Percentiles rank a stretch among this genome's conserved stretches.
phyloP scores from a whole-genome alignment of 306 rosid species.

The Oxytropis ochrocephala region DNA sequence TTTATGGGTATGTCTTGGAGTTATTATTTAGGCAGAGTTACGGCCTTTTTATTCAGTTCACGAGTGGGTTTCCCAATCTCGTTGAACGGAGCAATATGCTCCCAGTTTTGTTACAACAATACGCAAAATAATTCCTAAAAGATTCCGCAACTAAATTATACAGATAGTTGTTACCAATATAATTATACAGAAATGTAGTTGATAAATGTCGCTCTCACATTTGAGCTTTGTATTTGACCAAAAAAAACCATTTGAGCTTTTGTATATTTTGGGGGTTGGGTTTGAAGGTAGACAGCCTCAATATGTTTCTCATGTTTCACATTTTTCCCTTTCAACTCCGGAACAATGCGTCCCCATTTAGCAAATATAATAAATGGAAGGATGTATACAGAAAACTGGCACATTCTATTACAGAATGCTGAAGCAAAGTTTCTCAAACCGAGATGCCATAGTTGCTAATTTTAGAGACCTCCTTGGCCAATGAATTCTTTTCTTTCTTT shows the following conservation, averaged over 20 bases:
- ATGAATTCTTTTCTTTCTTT: constrained; percentile 55
- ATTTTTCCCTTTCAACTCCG: not conserved
- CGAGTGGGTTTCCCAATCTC: not conserved
- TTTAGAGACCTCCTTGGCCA: constrained; percentile 70
- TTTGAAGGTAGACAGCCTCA: not conserved
- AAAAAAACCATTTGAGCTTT: not conserved
- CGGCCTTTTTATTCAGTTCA: not conserved
- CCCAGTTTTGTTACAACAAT: not conserved
- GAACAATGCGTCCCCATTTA: not conserved
- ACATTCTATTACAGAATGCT: constrained; percentile 2
- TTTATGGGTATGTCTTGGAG: not conserved
- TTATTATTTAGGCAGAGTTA: not conserved
- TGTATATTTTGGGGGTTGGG: not conserved
- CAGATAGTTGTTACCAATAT: not conserved
- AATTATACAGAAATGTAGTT: not conserved
- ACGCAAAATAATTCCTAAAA: not conserved
- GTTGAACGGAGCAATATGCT: not conserved
- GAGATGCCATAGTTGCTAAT: constrained; percentile 86
- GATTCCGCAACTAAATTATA: not conserved
- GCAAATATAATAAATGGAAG: constrained; percentile 1
- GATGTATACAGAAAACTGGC: constrained; percentile 3
- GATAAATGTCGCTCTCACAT: not conserved
- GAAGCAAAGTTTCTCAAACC: constrained; percentile 39
- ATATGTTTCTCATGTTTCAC: not conserved
- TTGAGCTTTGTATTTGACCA: not conserved